These are phyloP conservation scores for Austroboletus rostrupii DNA, from an alignment of 1,284 basidiomycete genomes.

Conservation along the genomic window DNA sequence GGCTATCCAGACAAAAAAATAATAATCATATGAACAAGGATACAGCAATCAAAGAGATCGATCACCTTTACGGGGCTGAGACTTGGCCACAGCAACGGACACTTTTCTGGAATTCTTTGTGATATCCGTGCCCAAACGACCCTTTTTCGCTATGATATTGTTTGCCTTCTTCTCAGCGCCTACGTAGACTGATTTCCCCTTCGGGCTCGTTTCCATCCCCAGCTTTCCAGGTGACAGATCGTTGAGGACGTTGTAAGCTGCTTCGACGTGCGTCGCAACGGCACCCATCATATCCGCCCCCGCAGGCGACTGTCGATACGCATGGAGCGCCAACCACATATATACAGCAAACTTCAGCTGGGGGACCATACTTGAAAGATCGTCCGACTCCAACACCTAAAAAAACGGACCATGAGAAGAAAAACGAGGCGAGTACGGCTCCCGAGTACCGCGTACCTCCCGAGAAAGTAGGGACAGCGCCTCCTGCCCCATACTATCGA, in stretches of 20 bases:
- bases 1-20: conserved; percentile 20
- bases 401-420: neutral
- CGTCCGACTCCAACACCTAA: conserved; percentile 43
- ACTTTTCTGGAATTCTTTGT: conserved; percentile 14
- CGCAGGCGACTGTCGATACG: conserved; percentile 43
- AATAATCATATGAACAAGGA: neutral
- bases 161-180: neutral
- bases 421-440: neutral
- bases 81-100: conserved; percentile 34
- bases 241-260: conserved; percentile 48
- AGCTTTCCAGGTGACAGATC: conserved; percentile 27
- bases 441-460: conserved; percentile 34
- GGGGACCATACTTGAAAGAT: conserved; percentile 35
- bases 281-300: conserved; percentile 35
- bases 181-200: conserved; percentile 12
- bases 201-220: conserved; percentile 16
- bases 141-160: conserved; percentile 28
- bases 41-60: neutral
- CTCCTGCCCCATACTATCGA: conserved; percentile 40
- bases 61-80: conserved; percentile 42
- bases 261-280: conserved; percentile 45
- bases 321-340: conserved; percentile 65
- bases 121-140: conserved; percentile 10
- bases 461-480: conserved; percentile 37
- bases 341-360: conserved; percentile 51